Conservation (phyloP, 768 basidiomycete species). For the Pleurotus salmoneostramineus region DNA sequence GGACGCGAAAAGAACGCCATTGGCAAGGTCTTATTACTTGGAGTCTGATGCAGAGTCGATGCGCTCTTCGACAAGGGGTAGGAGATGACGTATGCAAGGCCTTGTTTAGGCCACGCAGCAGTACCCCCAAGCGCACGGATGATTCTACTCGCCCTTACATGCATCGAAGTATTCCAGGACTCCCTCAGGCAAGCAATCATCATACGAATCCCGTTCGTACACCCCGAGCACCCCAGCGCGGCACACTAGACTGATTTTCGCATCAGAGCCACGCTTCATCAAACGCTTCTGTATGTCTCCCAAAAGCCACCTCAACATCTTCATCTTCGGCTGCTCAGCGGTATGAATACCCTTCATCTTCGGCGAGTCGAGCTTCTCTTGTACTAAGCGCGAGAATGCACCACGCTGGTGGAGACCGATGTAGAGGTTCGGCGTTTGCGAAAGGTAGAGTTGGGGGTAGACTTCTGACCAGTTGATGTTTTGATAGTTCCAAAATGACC, state of each 20-base stretch:
- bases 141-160: no score
- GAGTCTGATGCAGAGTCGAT: no score
- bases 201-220: constrained; percentile 40
- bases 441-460: constrained; percentile 67
- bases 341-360: constrained; percentile 28
- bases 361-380: constrained; percentile 35
- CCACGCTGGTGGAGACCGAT: constrained; percentile 57
- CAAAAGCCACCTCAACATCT: constrained; percentile 34
- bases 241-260: constrained; percentile 54
- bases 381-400: constrained; percentile 37
- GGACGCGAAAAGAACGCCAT: no score
- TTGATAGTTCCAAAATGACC: constrained; percentile 24
- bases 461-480: constrained; percentile 53
- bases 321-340: constrained; percentile 29
- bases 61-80: no score
- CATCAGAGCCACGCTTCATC: constrained; percentile 46
- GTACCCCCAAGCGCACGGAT: no score
- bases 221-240: constrained; percentile 40
- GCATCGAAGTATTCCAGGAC: constrained; percentile 28
- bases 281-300: constrained; percentile 44
- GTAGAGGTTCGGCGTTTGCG: constrained; percentile 60
- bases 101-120: no score
- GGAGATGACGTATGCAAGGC: no score
- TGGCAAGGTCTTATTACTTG: no score
- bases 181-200: constrained; percentile 42